Evolutionary conservation across 306 rosid species (phyloP), one percentile per base, ranked within the genome.

Genomic region (Canavalia gladiata): DNA sequence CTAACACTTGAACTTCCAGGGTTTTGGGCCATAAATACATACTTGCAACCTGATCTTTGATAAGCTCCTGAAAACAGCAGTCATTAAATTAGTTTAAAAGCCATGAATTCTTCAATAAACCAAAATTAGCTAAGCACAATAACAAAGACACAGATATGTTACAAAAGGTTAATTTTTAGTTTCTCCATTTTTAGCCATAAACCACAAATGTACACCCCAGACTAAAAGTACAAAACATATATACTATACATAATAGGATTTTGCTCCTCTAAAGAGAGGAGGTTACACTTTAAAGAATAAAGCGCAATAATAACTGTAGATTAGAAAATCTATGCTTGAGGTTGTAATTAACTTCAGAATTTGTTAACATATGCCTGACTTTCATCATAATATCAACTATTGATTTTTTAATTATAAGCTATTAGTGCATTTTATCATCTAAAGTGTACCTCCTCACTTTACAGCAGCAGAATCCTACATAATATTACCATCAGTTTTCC

Each of bases 1-100:
- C 99, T 83, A 95, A n/a, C 33, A 95, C 70, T 49, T 82, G 89
- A 62, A 95, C 92, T 81, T 91, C 97, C 67, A 95, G 85, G 81
- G 90, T 87, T 89, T 92, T 93, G 68, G 99, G 99, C 99, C 99
- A 95, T 7, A 95, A 86, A 78, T 92, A 95, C 94, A 95, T 83
- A 79, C 90, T 90, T 58, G 94, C 99, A 88, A 95, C 95, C 80
- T 95, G 94, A 84, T 91, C 94, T 84, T 89, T 95, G 82, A 92
- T 89, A 37, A 87, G 78, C 78, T 95, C 97, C 97, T 95, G 83
- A 66, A 76, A 80, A 76, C 37, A 87, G 59, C 57, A n/a, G 70
- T 47, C 57, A 63, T 57, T 25, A 54, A 67, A 55, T 58, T 68
- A 84, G 83, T 87, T 51, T 55, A 64, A 72, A 9, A 9, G 78